Base-by-base conservation (phyloP, 495 filamentous ascomycete genomes). In the Neurospora intermedia region DNA sequence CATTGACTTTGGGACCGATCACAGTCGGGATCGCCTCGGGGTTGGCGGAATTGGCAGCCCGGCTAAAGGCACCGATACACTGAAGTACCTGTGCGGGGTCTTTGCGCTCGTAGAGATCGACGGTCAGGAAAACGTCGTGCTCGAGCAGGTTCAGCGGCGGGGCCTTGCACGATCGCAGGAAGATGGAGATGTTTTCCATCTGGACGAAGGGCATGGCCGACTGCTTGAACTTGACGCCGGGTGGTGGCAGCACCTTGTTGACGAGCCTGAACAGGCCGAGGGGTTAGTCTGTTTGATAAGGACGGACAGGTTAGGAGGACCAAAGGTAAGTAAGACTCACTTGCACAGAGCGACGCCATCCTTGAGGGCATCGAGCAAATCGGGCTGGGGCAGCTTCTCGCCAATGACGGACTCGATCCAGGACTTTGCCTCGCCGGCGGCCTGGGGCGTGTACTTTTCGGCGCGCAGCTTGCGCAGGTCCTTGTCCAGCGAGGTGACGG, bases 141-240 rank as follows among this genome's bases (percentile, higher is more conserved):
- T 95, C 89, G 41, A 93, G 94, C 45, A 99, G 88, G 80, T 89
- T 92, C 42, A 99, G 85, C 4, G 96, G 96, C 39, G 92, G 89
- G 46, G 86, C 83, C 80, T 97, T 91, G 82, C 93, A 94, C 69
- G 94, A 93, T 76, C 89, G 90, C 69, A 99, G 90, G 84, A 98
- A 99, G 79, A 96, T 92, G 10, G 95, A 96, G 78, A 99, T 97
- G 77, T 99, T 98, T 80, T 99, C 96, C 96, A 97, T 98, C 82
- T 98, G 96, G 42, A 98, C 94, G 82, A 99, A 99, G 4, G 96
- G 96, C 94, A 98, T 98, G 38, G 89, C 78, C 0, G 93, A 96
- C 73, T 89, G 85, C 82, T 97, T 97, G 78, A 87, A 85, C 79
- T 87, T 89, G 80, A 97, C 89, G 48, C 92, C 92, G 11, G 94